Conservation (phyloP, 2,329 filamentous ascomycete species). For the Colletotrichum tanaceti region DNA sequence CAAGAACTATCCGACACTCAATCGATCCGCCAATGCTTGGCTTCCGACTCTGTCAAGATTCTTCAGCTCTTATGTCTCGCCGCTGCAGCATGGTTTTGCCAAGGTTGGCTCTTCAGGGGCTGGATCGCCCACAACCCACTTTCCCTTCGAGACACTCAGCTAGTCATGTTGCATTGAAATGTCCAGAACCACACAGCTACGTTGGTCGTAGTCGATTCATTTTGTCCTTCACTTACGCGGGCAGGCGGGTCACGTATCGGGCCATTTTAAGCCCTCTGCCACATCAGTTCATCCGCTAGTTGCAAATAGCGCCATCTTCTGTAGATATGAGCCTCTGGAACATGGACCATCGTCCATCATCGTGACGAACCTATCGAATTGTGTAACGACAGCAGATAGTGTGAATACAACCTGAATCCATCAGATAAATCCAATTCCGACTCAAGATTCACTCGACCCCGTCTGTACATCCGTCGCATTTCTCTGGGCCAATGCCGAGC, state of each 20-base stretch:
- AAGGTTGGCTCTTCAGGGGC: background rate
- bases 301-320: background rate
- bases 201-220: background rate
- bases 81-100: slow-evolving; percentile 12
- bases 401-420: background rate
- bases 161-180: background rate
- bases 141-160: slow-evolving; percentile 16
- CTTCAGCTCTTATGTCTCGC: background rate
- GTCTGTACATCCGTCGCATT: background rate
- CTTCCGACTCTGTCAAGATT: background rate
- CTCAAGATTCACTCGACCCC: slow-evolving; percentile 1
- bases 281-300: background rate
- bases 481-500: background rate
- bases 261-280: background rate
- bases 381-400: background rate
- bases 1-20: slow-evolving; percentile 21
- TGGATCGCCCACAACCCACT: background rate
- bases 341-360: background rate
- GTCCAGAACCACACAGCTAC: background rate
- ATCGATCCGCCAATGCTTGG: slow-evolving; percentile 10
- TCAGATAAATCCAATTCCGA: background rate
- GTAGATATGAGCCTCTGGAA: background rate
- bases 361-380: background rate
- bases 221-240: background rate
- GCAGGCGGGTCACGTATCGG: background rate